Percentiles rank a stretch among this genome's conserved stretches.
phyloP scores from a whole-genome alignment of 805 yeast species.

The Pichia manshurica region DNA sequence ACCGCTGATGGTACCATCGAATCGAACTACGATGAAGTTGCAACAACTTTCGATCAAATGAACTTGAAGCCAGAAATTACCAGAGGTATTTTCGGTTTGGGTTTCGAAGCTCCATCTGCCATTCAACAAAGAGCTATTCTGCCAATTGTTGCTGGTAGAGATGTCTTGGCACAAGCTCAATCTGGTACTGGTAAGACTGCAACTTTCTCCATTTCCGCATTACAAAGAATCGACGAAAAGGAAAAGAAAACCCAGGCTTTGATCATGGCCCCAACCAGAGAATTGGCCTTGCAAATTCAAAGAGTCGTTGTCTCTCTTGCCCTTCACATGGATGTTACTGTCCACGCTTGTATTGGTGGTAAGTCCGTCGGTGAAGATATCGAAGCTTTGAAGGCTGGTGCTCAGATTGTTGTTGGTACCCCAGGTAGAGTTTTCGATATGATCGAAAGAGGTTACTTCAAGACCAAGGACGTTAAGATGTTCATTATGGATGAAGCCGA shows the following conservation, averaged over 20 bases:
- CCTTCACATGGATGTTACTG: slow-evolving; percentile 75
- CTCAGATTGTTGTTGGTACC: slow-evolving; percentile 92
- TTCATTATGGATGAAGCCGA: slow-evolving; percentile 95
- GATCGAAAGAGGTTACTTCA: slow-evolving; percentile 75
- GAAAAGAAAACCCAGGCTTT: slow-evolving; percentile 79
- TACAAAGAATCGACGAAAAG: slow-evolving; percentile 76
- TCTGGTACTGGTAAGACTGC: slow-evolving; percentile 99
- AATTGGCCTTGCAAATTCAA: slow-evolving; percentile 88
- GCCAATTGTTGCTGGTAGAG: slow-evolving; percentile 92
- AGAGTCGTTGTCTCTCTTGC: slow-evolving; percentile 84
- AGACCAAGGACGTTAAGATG: slow-evolving; percentile 76
- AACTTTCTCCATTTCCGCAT: slow-evolving; percentile 89
- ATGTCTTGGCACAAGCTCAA: slow-evolving; percentile 97
- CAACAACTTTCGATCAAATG: slow-evolving; percentile 67
- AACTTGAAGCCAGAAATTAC: slow-evolving; percentile 67
- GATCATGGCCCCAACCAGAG: slow-evolving; percentile 93
- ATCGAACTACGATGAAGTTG: slow-evolving; percentile 94
- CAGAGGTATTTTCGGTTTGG: slow-evolving; percentile 79
- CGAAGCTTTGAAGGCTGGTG: slow-evolving; percentile 66
- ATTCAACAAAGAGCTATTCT: slow-evolving; percentile 96
- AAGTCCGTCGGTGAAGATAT: slow-evolving; percentile 77
- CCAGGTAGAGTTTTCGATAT: slow-evolving; percentile 94
- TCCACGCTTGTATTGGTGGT: slow-evolving; percentile 95
- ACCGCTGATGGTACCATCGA: slow-evolving; percentile 56
- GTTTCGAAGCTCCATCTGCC: slow-evolving; percentile 95